These are phyloP conservation scores for Arxiozyma slooffiae DNA, from an alignment of 1,139 yeast genomes.

Conservation along the genomic window DNA sequence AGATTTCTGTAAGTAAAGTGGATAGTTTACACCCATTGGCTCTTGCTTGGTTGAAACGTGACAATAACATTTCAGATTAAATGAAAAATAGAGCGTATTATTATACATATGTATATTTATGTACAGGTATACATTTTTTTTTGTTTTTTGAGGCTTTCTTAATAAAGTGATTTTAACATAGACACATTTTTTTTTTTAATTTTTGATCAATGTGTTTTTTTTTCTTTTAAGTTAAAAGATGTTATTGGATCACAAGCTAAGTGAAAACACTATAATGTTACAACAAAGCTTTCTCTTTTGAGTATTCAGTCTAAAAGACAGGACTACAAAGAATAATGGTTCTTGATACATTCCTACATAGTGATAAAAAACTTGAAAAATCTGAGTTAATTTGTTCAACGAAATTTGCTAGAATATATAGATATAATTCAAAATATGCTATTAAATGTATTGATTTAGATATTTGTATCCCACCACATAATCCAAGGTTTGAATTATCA, in stretches of 20 bases:
- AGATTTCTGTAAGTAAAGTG: slow-evolving; percentile 36
- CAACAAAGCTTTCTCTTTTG: neutral
- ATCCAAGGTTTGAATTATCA: slow-evolving; percentile 20
- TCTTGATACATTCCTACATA: neutral
- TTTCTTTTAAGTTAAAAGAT: neutral
- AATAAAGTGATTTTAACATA: too few relatives aligned
- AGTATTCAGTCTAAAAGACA: neutral
- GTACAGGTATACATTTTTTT: neutral
- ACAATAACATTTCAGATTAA: slow-evolving; percentile 25
- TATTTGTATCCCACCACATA: slow-evolving; percentile 26
- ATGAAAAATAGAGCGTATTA: too few relatives aligned
- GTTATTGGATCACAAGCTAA: neutral
- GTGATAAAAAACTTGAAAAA: slow-evolving; percentile 4
- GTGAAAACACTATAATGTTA: too few relatives aligned
- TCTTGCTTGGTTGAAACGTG: slow-evolving; percentile 50
- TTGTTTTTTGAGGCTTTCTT: neutral
- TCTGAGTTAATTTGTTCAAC: slow-evolving; percentile 14
- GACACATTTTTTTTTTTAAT: neutral
- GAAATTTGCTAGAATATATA: slow-evolving; percentile 20
- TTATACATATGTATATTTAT: neutral
- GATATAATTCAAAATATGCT: slow-evolving; percentile 11
- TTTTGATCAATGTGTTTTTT: too few relatives aligned
- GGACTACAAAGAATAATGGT: neutral
- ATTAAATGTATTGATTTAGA: slow-evolving; percentile 19
- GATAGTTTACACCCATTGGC: slow-evolving; percentile 64